Evolutionary conservation across 139 green algal genomes (phyloP).

Genomic region (Eudorina sp.): DNA sequence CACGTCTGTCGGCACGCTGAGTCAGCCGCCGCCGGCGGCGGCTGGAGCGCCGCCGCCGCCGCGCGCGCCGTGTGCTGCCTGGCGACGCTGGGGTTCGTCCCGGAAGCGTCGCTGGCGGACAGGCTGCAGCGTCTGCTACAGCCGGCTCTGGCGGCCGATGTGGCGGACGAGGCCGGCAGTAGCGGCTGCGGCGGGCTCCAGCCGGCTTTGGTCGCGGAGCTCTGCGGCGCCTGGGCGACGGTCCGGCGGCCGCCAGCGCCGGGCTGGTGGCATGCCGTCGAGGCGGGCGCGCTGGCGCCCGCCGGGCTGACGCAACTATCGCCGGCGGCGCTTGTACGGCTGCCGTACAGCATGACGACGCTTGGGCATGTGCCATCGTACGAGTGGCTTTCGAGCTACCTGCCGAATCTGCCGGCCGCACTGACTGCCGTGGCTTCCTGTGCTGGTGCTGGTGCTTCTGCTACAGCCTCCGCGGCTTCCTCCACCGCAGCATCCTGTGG

Average conservation of each 20-base stretch:
- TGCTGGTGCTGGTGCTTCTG: background rate
- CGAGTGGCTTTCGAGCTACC: background rate
- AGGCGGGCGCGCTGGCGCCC: background rate
- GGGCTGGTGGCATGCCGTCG: background rate
- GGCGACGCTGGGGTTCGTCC: constrained; percentile 22
- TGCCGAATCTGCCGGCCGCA: background rate
- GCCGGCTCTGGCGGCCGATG: constrained; percentile 24
- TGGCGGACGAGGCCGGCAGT: background rate
- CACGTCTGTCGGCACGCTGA: background rate
- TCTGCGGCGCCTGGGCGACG: constrained; percentile 1
- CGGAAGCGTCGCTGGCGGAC: background rate
- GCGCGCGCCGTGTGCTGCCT: constrained; percentile 21
- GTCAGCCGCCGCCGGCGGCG: background rate
- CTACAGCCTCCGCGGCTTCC: no score
- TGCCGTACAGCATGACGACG: background rate
- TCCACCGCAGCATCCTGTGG: no score
- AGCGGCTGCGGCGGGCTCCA: background rate
- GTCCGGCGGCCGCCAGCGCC: constrained; percentile 24
- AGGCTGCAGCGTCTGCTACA: constrained; percentile 14
- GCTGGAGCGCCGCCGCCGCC: background rate
- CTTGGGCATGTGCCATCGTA: constrained; percentile 2
- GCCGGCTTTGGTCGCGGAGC: background rate
- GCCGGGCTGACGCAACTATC: background rate
- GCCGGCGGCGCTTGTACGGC: background rate
- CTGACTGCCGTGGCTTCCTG: background rate